Evolutionary conservation across 192 early-diverging fungal genomes (phyloP).

Genomic region (Coemansia sp.): DNA sequence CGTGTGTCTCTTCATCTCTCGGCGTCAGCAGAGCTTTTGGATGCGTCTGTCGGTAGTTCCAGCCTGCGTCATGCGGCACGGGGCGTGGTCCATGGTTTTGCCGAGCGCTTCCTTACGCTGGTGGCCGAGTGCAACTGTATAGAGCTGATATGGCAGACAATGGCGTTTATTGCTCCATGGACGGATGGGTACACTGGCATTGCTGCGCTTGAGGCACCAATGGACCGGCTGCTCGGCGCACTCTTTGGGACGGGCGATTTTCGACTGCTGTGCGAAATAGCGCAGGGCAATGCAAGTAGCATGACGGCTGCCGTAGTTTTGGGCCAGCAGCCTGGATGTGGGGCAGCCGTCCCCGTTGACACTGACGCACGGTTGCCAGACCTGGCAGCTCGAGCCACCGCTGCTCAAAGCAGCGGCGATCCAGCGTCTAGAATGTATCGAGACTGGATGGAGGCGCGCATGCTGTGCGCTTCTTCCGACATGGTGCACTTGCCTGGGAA

Average conservation of each 20-base stretch:
- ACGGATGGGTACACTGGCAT: slow-evolving; percentile 13
- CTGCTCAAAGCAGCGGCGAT: not conserved
- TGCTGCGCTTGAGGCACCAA: slow-evolving; percentile 6
- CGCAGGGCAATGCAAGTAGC: slow-evolving; percentile 1
- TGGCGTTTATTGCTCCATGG: slow-evolving; percentile 34
- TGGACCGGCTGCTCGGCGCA: slow-evolving; percentile 7
- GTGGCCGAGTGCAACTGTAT: slow-evolving; percentile 7
- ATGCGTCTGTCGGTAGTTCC: too few relatives aligned
- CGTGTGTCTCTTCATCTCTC: not conserved
- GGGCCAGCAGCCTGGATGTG: too few relatives aligned
- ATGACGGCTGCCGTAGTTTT: not conserved
- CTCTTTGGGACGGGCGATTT: slow-evolving; percentile 11
- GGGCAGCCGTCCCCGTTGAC: too few relatives aligned
- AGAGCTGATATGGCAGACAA: slow-evolving; percentile 27
- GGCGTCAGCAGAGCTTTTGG: too few relatives aligned
- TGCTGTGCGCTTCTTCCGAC: slow-evolving; percentile 6
- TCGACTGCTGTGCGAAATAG: slow-evolving; percentile 12
- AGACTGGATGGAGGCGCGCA: slow-evolving; percentile 10
- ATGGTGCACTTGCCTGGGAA: slow-evolving; percentile 3
- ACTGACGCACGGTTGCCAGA: too few relatives aligned
- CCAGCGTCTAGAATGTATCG: too few relatives aligned
- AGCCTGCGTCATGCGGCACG: too few relatives aligned
- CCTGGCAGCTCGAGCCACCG: too few relatives aligned
- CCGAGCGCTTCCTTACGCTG: slow-evolving; percentile 25
- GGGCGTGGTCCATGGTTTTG: slow-evolving; percentile 6